These are phyloP conservation scores for Fragilaria crotonensis DNA, from an alignment of 108 stramenopile species.

Conservation along the genomic window DNA sequence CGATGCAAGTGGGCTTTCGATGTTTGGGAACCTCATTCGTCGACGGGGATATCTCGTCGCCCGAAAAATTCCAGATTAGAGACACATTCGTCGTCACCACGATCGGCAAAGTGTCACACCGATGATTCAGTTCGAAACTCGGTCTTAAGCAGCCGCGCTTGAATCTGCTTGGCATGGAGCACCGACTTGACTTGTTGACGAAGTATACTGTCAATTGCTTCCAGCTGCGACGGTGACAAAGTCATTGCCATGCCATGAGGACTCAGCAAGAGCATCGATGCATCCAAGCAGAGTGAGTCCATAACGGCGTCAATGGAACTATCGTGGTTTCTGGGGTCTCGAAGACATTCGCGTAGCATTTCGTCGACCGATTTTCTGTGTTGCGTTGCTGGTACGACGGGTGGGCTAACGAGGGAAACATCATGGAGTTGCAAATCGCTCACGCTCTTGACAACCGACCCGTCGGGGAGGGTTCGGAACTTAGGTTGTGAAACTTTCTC, in stretches of 20 bases:
- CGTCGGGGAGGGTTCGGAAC: not conserved
- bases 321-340: slow-evolving; percentile 16
- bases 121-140: not conserved
- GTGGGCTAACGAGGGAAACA: not conserved
- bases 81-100: too few species aligned
- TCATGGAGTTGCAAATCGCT: not conserved
- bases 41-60: too few species aligned
- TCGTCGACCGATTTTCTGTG: slow-evolving; percentile 6
- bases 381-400: not conserved
- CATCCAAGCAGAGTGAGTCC: slow-evolving; percentile 68
- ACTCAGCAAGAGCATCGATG: slow-evolving; percentile 52
- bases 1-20: too few species aligned
- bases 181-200: slow-evolving; percentile 44
- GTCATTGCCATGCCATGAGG: slow-evolving; percentile 65
- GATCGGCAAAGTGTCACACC: too few species aligned
- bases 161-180: slow-evolving; percentile 41
- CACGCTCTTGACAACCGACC: not conserved
- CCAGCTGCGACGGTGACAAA: slow-evolving; percentile 66
- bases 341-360: slow-evolving; percentile 24
- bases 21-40: too few species aligned
- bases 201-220: slow-evolving; percentile 48
- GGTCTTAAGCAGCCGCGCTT: slow-evolving; percentile 22
- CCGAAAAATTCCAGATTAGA: too few species aligned
- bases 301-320: slow-evolving; percentile 42
- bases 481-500: not conserved